phyloP scores from a whole-genome alignment of 2,329 filamentous ascomycete genomes.

The Chaetomiaceae sp. region DNA sequence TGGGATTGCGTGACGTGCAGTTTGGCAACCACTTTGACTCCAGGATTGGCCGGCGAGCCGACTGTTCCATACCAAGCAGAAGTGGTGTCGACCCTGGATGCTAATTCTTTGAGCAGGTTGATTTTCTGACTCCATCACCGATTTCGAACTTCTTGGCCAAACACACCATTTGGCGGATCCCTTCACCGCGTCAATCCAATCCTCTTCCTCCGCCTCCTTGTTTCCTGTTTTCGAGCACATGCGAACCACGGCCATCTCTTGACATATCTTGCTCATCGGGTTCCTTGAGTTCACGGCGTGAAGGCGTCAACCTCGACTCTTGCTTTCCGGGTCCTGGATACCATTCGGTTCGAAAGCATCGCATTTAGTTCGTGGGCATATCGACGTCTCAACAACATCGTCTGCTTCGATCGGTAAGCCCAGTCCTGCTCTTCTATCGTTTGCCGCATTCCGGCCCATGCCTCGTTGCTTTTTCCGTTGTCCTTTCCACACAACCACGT shows the following conservation, averaged over 20 bases:
- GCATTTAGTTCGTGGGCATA: not conserved
- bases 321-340: slow-evolving; percentile 13
- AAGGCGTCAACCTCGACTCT: slow-evolving; percentile 14
- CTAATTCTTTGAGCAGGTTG: no score
- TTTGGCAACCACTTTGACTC: no score
- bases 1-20: no score
- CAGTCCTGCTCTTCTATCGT: not conserved
- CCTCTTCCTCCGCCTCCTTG: slow-evolving; percentile 11
- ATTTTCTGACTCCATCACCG: not conserved
- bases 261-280: slow-evolving; percentile 16
- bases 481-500: no score
- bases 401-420: slow-evolving; percentile 6
- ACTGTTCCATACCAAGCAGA: no score
- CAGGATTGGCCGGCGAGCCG: no score
- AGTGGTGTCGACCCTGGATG: no score
- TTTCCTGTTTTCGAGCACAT: slow-evolving; percentile 2
- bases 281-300: slow-evolving; percentile 20
- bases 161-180: not conserved
- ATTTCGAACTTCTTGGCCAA: not conserved
- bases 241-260: slow-evolving; percentile 6
- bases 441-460: no score
- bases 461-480: no score
- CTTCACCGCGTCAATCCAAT: slow-evolving; percentile 6
- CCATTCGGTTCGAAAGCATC: not conserved
- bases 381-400: not conserved